Evolutionary conservation across 768 basidiomycete species (phyloP).

Genomic region (Chalciporus pseudorubinellus): DNA sequence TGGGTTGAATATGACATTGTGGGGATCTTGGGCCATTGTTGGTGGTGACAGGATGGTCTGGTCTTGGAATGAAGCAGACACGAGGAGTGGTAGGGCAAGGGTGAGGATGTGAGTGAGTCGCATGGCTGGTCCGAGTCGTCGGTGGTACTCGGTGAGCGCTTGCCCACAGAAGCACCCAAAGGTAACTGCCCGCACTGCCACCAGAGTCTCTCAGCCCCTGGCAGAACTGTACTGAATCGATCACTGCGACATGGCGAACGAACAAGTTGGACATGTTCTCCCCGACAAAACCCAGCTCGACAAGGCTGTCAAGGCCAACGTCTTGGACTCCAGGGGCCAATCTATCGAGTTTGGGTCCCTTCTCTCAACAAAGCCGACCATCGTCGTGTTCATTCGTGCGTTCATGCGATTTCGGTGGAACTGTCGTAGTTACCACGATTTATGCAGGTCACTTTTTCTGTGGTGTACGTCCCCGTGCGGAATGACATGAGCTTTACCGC

Average conservation of each 20-base stretch:
- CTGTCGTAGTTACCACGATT: too few species aligned
- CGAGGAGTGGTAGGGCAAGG: constrained; percentile 31
- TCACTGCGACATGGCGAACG: constrained; percentile 1
- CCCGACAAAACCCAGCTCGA: constrained; percentile 35
- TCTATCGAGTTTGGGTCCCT: constrained; percentile 52
- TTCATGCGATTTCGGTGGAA: not conserved
- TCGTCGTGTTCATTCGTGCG: constrained; percentile 64
- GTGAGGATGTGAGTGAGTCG: constrained; percentile 17
- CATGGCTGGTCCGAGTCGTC: constrained; percentile 22
- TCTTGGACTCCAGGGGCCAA: constrained; percentile 47
- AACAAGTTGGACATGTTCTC: constrained; percentile 14
- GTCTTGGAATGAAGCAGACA: constrained; percentile 27
- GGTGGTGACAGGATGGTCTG: constrained; percentile 26
- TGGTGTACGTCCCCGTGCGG: constrained; percentile 41
- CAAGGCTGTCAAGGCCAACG: constrained; percentile 37
- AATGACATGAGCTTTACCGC: not conserved
- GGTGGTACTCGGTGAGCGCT: not conserved
- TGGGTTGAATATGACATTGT: constrained; percentile 32
- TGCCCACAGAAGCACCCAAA: too few species aligned
- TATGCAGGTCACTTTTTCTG: constrained; percentile 50
- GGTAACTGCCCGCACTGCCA: too few species aligned
- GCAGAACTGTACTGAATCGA: too few species aligned
- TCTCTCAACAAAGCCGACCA: constrained; percentile 46
- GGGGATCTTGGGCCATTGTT: constrained; percentile 12
- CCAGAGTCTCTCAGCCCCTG: too few species aligned